Percentiles rank a stretch among this genome's conserved stretches.
phyloP scores from a whole-genome alignment of 2,329 filamentous ascomycete genomes.

The Xylariaceae sp. region DNA sequence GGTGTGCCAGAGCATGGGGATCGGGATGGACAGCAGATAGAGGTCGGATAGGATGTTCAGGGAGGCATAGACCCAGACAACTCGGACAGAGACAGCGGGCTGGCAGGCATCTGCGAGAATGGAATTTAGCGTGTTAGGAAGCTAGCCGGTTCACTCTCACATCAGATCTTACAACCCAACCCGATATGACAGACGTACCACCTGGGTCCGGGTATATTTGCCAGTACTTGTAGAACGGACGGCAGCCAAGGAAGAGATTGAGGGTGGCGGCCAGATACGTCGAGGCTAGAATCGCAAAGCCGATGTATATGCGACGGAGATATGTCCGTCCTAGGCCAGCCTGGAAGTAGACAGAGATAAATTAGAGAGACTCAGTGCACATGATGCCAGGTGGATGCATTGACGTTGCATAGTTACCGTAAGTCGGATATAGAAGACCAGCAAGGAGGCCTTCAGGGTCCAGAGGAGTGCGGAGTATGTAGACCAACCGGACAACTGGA shows the following conservation, averaged over 20 bases:
- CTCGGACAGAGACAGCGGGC: conserved; percentile 40
- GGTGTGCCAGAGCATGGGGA: conserved; percentile 44
- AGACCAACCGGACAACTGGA: conserved; percentile 49
- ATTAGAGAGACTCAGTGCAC: not conserved
- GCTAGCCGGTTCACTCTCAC: not conserved
- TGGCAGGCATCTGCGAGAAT: conserved; percentile 37
- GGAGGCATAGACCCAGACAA: conserved; percentile 42
- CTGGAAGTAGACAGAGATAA: conserved; percentile 23
- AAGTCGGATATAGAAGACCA: conserved; percentile 48
- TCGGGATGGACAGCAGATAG: conserved; percentile 53
- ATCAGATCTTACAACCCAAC: not conserved
- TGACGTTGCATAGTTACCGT: conserved; percentile 29
- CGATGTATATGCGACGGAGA: conserved; percentile 39
- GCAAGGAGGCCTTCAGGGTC: conserved; percentile 48
- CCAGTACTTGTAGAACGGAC: conserved; percentile 45
- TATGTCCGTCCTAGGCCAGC: conserved; percentile 35
- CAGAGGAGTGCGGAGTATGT: conserved; percentile 47
- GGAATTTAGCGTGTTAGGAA: conserved; percentile 8
- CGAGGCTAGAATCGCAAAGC: conserved; percentile 38
- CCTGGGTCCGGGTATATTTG: conserved; percentile 50
- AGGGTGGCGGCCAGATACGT: conserved; percentile 43
- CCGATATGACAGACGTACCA: conserved; percentile 32
- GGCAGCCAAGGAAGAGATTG: conserved; percentile 43
- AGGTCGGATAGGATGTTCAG: conserved; percentile 52
- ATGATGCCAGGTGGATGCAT: not conserved